phyloP scores from a whole-genome alignment of 805 yeast species.

The Priceomyces melissophilus region DNA sequence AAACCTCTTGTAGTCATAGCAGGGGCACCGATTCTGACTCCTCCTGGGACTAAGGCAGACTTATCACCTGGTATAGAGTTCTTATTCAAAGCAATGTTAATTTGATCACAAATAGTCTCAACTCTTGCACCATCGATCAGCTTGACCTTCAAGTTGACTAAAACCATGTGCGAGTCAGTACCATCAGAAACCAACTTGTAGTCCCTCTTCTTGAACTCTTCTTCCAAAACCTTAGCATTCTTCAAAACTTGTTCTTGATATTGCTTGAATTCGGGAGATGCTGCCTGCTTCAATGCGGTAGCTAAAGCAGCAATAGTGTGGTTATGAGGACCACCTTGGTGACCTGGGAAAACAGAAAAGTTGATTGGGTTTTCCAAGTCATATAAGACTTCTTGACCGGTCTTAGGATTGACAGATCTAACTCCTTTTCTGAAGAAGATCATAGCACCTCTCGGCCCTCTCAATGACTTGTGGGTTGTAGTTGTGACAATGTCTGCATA shows the following conservation, averaged over 20 bases:
- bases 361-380: constrained; percentile 90
- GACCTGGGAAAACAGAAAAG: constrained; percentile 98
- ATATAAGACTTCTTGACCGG: constrained; percentile 79
- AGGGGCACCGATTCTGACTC: constrained; percentile 95
- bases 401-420: constrained; percentile 69
- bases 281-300: constrained; percentile 90
- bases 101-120: constrained; percentile 82
- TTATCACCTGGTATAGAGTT: constrained; percentile 96
- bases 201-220: constrained; percentile 60
- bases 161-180: constrained; percentile 90
- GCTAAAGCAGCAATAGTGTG: constrained; percentile 96
- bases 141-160: constrained; percentile 75
- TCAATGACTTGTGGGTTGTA: constrained; percentile 93
- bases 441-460: constrained; percentile 99
- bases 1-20: constrained; percentile 98
- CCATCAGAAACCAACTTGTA: constrained; percentile 85
- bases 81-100: constrained; percentile 93
- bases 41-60: constrained; percentile 94
- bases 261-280: constrained; percentile 79
- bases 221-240: constrained; percentile 77
- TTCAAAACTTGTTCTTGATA: constrained; percentile 81
- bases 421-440: constrained; percentile 95
- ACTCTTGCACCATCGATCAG: constrained; percentile 94
- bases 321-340: constrained; percentile 99
- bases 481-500: constrained; percentile 96